Evolutionary conservation across 352 stramenopile genomes (phyloP), one percentile per base, ranked within the genome.

Genomic region (Phytophthora nicotianae): DNA sequence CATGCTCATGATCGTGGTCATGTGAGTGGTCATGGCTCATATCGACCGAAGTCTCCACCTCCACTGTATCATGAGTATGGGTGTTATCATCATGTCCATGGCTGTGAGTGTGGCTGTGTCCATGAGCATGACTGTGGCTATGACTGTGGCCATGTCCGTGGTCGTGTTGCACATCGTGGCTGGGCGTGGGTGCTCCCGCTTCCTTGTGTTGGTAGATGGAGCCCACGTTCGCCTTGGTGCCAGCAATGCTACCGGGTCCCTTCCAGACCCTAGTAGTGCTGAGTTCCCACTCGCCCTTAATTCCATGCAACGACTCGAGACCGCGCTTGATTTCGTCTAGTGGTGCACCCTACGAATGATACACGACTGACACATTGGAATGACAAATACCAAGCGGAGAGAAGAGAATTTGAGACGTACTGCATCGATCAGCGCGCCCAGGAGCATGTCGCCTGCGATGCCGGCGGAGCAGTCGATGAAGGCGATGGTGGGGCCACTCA

Each of bases 401-500:
- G 9, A 17, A 14, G 9, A n/a, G 32, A 11, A 14, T 24, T 24
- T 55, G 16, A 9, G 16, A 76, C 79, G 23, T 53, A 95, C 86
- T 10, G 91, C 91, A 41, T 97, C 90, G 40, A 97, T 87, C 38
- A 97, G 68, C 26, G 88, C 85, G 24, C 83, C 91, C 1, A 97
- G 80, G 21, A 97, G 78, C 91, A 97, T 97, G 72, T 97, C 91
- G 24, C 91, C 91, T 19, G 91, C 91, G 45, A 95, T 83, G 26
- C 91, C 91, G 14, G 83, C 89, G 13, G 91, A 97, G 75, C 89
- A 97, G 65, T 98, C 91, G 47, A 98, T 83, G 70, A 84, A 97
- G 47, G 69, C 69, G 42, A 77, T 35, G 43, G 55, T 70, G 11
- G 33, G 51, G 21, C 32, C 37, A 21, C 37, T 58, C 65, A 74